Evolutionary conservation across 2,329 filamentous ascomycete genomes (phyloP).

Genomic region (Orbilia brochopaga): DNA sequence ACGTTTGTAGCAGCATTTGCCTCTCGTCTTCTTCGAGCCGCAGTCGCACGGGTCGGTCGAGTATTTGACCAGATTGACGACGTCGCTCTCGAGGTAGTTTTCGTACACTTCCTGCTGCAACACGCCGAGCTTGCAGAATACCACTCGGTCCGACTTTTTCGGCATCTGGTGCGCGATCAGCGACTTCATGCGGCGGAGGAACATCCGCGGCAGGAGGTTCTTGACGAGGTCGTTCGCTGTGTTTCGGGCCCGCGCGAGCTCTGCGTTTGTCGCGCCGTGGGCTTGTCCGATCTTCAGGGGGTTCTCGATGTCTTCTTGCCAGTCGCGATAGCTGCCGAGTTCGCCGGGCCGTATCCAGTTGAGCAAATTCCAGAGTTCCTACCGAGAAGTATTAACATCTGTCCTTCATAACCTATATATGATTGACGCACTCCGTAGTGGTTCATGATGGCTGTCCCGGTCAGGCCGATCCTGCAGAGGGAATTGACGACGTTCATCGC

Average conservation of each 20-base stretch:
- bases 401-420: not conserved
- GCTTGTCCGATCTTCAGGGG: conserved; percentile 72
- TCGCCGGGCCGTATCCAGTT: conserved; percentile 93
- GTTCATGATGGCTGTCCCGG: conserved; percentile 96
- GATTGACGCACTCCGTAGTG: conserved; percentile 69
- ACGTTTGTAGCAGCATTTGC: conserved; percentile 76
- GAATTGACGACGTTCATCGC: conserved; percentile 91
- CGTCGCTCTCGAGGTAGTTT: conserved; percentile 75
- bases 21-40: conserved; percentile 71
- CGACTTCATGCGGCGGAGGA: conserved; percentile 89
- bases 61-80: conserved; percentile 71
- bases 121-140: conserved; percentile 89
- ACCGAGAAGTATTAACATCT: not conserved
- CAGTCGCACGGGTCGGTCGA: conserved; percentile 74
- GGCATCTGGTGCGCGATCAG: conserved; percentile 90
- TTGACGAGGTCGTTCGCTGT: conserved; percentile 84
- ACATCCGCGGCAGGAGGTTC: conserved; percentile 86
- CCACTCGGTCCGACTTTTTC: conserved; percentile 90
- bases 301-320: conserved; percentile 77
- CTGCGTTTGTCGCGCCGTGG: conserved; percentile 46
- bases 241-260: conserved; percentile 67
- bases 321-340: conserved; percentile 70
- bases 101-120: conserved; percentile 83
- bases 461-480: conserved; percentile 88
- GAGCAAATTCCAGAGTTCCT: conserved; percentile 92